phyloP scores from a whole-genome alignment of 1,284 basidiomycete genomes.

The Termitomyces sp. region DNA sequence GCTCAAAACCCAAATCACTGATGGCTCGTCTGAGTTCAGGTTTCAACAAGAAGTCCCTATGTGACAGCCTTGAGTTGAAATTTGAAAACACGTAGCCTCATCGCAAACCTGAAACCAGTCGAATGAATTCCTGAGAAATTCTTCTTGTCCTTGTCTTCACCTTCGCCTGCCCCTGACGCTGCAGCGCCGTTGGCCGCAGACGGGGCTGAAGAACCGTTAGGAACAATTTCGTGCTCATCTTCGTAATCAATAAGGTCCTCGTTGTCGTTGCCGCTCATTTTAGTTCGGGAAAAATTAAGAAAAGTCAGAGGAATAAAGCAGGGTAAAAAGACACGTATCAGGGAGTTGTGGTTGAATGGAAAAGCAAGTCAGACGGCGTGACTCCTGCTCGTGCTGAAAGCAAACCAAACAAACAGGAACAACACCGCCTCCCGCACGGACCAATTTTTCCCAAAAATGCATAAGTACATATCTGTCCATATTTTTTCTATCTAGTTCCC shows the following conservation, averaged over 20 bases:
- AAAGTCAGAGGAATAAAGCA: conserved; percentile 18
- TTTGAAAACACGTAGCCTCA: conserved; percentile 17
- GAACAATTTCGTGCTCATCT: conserved; percentile 84
- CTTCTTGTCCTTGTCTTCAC: conserved; percentile 88
- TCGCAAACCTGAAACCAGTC: conserved; percentile 79
- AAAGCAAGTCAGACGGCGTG: conserved; percentile 9
- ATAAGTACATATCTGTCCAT: background rate
- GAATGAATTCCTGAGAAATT: conserved; percentile 98
- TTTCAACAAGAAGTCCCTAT: conserved; percentile 93
- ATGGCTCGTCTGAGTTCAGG: conserved; percentile 96
- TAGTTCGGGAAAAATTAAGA: conserved; percentile 20
- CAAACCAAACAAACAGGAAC: conserved; percentile 22
- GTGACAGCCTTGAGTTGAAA: conserved; percentile 13
- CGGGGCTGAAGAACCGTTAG: conserved; percentile 51
- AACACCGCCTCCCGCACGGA: conserved; percentile 24
- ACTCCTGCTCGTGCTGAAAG: conserved; percentile 11
- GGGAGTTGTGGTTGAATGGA: conserved; percentile 28
- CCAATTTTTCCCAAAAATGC: conserved; percentile 12
- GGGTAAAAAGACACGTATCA: conserved; percentile 16
- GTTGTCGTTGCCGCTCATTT: conserved; percentile 75
- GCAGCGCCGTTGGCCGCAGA: conserved; percentile 48
- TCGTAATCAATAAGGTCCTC: conserved; percentile 92
- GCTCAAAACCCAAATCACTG: conserved; percentile 98
- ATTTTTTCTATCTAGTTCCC: background rate
- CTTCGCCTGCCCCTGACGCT: conserved; percentile 48